Evolutionary conservation across 2,329 filamentous ascomycete genomes (phyloP).

Genomic region (Microdochium nivale): DNA sequence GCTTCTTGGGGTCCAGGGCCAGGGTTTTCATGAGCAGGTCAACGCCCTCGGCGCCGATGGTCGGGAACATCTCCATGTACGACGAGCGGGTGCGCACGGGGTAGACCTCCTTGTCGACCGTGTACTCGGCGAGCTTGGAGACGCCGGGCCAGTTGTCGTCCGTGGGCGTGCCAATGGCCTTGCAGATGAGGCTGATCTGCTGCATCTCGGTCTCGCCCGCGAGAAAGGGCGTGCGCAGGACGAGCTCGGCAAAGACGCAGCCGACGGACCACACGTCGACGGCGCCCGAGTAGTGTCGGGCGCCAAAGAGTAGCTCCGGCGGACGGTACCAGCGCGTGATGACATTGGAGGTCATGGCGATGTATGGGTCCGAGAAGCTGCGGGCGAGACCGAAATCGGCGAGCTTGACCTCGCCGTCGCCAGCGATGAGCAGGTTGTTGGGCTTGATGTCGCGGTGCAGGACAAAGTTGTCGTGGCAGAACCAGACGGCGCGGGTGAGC

Average conservation of each 20-base stretch:
- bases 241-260: slow-evolving; percentile 84
- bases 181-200: slow-evolving; percentile 76
- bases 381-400: slow-evolving; percentile 96
- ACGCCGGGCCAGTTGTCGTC: slow-evolving; percentile 97
- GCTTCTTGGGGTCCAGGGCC: slow-evolving; percentile 74
- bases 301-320: slow-evolving; percentile 86
- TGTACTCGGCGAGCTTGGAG: slow-evolving; percentile 68
- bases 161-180: slow-evolving; percentile 79
- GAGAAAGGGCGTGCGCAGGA: slow-evolving; percentile 75
- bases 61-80: slow-evolving; percentile 70
- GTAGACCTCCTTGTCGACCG: slow-evolving; percentile 54
- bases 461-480: slow-evolving; percentile 91
- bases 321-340: slow-evolving; percentile 97
- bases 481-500: slow-evolving; percentile 88
- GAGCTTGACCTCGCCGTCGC: slow-evolving; percentile 87
- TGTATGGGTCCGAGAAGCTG: slow-evolving; percentile 79
- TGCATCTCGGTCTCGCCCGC: slow-evolving; percentile 78
- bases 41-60: slow-evolving; percentile 72
- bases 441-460: slow-evolving; percentile 98
- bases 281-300: slow-evolving; percentile 77
- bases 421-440: slow-evolving; percentile 92
- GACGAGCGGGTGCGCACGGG: slow-evolving; percentile 59
- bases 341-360: slow-evolving; percentile 85
- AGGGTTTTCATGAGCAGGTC: slow-evolving; percentile 84
- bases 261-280: slow-evolving; percentile 95